Evolutionary conservation across 208 protist genomes (phyloP).

Genomic region (Eutreptiella sp.): DNA sequence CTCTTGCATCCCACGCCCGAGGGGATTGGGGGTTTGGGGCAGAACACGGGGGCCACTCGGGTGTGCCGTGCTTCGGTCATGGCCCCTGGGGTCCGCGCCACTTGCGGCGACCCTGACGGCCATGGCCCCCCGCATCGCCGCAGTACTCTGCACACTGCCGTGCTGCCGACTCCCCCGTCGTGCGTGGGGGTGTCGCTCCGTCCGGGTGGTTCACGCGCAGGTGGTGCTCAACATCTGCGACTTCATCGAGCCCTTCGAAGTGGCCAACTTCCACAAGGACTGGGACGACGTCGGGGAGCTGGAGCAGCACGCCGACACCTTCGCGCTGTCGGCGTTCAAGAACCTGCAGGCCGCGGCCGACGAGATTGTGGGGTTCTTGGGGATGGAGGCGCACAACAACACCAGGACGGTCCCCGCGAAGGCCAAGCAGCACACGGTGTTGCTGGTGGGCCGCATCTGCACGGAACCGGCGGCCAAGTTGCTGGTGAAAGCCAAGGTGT

Average conservation of each 20-base stretch:
- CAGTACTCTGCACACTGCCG: too few relatives aligned
- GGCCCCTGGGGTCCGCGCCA: too few relatives aligned
- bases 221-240: slow-evolving; percentile 71
- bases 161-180: too few relatives aligned
- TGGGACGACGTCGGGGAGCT: slow-evolving; percentile 43
- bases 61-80: too few relatives aligned
- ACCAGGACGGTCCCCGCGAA: slow-evolving; percentile 61
- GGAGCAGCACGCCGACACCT: slow-evolving; percentile 65
- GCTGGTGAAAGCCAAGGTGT: slow-evolving; percentile 62
- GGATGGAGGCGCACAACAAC: slow-evolving; percentile 58
- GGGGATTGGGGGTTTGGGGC: too few relatives aligned
- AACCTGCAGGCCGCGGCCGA: slow-evolving; percentile 69
- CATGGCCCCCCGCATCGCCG: too few relatives aligned
- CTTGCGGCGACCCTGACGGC: too few relatives aligned
- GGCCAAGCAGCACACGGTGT: slow-evolving; percentile 59
- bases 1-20: too few relatives aligned
- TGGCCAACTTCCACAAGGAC: slow-evolving; percentile 54
- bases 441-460: slow-evolving; percentile 60
- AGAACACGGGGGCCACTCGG: too few relatives aligned
- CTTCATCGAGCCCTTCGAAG: slow-evolving; percentile 58
- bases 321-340: slow-evolving; percentile 63
- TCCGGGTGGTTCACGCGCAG: too few relatives aligned
- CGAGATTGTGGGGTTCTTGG: slow-evolving; percentile 70
- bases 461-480: slow-evolving; percentile 25
- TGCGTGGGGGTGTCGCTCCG: too few relatives aligned